phyloP scores from a whole-genome alignment of 2,329 filamentous ascomycete genomes.

The Fusarium austroafricanum region DNA sequence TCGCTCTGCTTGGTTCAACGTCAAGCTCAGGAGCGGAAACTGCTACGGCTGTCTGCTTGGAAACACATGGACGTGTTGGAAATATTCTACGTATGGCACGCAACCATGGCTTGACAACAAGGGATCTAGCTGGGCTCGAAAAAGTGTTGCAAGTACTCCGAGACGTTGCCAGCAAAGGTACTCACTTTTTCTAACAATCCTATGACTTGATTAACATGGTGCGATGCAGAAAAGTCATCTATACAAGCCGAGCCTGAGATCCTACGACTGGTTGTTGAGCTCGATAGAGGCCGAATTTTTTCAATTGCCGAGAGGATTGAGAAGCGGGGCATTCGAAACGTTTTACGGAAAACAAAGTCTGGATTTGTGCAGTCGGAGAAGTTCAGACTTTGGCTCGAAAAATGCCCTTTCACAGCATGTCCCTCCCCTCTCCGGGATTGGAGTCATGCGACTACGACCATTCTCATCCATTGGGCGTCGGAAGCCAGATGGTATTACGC shows the following conservation, averaged over 20 bases:
- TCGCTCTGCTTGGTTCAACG: conserved; percentile 49
- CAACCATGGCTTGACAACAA: conserved; percentile 38
- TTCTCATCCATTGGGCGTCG: conserved; percentile 42
- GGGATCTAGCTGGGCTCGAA: background rate
- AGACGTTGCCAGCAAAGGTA: background rate
- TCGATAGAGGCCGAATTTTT: background rate
- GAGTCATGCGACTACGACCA: background rate
- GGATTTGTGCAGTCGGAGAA: background rate
- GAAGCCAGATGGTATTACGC: conserved; percentile 43
- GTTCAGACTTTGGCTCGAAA: background rate
- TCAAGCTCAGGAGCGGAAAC: conserved; percentile 37
- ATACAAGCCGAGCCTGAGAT: conserved; percentile 18
- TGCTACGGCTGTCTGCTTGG: conserved; percentile 49
- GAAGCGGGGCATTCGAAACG: background rate
- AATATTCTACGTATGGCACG: conserved; percentile 38
- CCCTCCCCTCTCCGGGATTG: background rate
- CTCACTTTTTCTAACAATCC: fast-evolving
- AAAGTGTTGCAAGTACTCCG: conserved; percentile 8
- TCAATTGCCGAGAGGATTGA: background rate
- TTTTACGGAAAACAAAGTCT: background rate
- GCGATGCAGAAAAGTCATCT: conserved; percentile 4
- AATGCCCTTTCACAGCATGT: background rate
- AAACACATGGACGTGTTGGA: conserved; percentile 24
- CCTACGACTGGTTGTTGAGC: conserved; percentile 3
- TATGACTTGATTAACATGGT: background rate